These are phyloP conservation scores for Starmerella apis DNA, from an alignment of 805 yeast genomes.

Conservation along the genomic window DNA sequence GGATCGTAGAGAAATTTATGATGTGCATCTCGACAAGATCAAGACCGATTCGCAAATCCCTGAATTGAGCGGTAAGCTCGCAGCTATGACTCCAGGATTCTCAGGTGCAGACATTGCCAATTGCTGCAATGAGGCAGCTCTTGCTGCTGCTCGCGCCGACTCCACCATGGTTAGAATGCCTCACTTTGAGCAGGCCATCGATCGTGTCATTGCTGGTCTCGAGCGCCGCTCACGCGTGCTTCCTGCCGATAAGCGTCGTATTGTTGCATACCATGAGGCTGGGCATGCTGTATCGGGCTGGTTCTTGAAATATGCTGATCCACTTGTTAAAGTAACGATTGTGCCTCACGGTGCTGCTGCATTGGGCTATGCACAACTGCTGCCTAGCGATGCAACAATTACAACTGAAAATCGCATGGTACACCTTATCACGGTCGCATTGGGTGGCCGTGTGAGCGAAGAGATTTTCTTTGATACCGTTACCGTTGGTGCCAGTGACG, in stretches of 20 bases:
- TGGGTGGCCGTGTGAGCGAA: slow-evolving; percentile 88
- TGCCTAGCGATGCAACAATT: slow-evolving; percentile 80
- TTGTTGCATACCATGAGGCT: slow-evolving; percentile 92
- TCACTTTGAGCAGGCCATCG: slow-evolving; percentile 88
- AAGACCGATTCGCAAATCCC: slow-evolving; percentile 41
- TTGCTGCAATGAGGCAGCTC: slow-evolving; percentile 88
- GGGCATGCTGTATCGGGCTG: slow-evolving; percentile 97
- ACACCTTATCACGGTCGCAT: slow-evolving; percentile 86
- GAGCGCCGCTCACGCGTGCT: slow-evolving; percentile 75
- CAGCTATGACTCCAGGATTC: slow-evolving; percentile 89
- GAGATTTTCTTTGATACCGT: slow-evolving; percentile 79
- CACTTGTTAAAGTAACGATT: slow-evolving; percentile 82
- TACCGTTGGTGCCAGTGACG: slow-evolving; percentile 87
- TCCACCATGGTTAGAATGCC: slow-evolving; percentile 49
- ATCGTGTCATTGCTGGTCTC: slow-evolving; percentile 88
- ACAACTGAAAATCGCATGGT: slow-evolving; percentile 62
- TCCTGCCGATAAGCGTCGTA: slow-evolving; percentile 66
- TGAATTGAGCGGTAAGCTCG: slow-evolving; percentile 67
- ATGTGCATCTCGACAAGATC: slow-evolving; percentile 62
- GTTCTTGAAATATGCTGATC: slow-evolving; percentile 81
- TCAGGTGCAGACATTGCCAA: slow-evolving; percentile 95
- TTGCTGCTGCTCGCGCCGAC: slow-evolving; percentile 76
- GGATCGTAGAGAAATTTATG: slow-evolving; percentile 78
- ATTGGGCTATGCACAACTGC: slow-evolving; percentile 88
- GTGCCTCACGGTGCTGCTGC: slow-evolving; percentile 94